Evolutionary conservation across 176 grass and related monocot genomes (phyloP).

Genomic region (Rhynchospora pubera): DNA sequence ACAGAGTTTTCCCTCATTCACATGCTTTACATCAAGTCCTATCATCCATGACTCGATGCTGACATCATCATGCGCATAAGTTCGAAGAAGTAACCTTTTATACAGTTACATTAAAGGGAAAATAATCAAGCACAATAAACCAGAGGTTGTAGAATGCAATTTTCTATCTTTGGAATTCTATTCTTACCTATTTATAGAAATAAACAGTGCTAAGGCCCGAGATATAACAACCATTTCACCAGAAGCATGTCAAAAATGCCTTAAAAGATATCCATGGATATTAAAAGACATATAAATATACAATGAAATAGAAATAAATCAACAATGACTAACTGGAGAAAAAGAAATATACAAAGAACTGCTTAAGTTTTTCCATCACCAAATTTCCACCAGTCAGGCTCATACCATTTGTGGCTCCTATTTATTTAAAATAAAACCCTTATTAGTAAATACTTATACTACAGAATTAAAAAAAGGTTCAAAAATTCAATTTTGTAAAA

Average conservation of each 20-base stretch:
- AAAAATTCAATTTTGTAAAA: constrained; percentile 7
- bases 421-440: constrained; percentile 29
- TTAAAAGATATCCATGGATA: constrained; percentile 33
- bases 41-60: constrained; percentile 95
- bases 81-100: constrained; percentile 66
- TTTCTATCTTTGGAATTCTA: not conserved
- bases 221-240: constrained; percentile 95
- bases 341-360: constrained; percentile 8
- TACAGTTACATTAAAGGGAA: not conserved
- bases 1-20: constrained; percentile 89
- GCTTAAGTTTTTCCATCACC: constrained; percentile 96
- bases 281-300: constrained; percentile 16
- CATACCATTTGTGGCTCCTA: constrained; percentile 96
- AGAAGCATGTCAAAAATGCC: constrained; percentile 91
- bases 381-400: constrained; percentile 99
- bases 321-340: constrained; percentile 12
- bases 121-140: not conserved
- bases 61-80: constrained; percentile 99
- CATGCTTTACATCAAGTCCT: constrained; percentile 86
- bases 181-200: constrained; percentile 93
- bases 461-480: not conserved
- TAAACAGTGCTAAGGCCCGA: constrained; percentile 87
- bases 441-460: constrained; percentile 16
- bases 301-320: not conserved
- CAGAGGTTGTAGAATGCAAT: not conserved